phyloP scores from a whole-genome alignment of 148 eudicot species.

The Oxyria digyna region DNA sequence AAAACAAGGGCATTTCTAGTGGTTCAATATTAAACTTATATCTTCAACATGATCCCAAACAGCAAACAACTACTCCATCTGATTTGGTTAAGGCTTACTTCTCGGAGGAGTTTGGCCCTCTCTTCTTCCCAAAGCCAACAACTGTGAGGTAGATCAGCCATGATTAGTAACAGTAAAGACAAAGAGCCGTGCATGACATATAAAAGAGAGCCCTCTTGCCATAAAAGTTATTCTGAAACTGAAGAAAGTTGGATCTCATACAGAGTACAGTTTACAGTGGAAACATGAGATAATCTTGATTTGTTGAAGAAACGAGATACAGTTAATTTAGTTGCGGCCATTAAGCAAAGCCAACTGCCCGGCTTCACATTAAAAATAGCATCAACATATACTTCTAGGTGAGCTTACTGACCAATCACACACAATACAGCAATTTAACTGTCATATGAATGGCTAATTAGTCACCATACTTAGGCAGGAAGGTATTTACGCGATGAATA shows the following conservation, averaged over 20 bases:
- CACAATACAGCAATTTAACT: background rate
- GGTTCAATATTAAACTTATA: background rate
- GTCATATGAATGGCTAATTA: slow-evolving; percentile 1
- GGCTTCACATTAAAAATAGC: background rate
- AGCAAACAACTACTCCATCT: slow-evolving; percentile 3
- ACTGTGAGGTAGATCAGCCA: slow-evolving; percentile 24
- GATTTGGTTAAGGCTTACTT: slow-evolving; percentile 18
- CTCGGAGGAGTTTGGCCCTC: slow-evolving; percentile 69
- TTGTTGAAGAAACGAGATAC: background rate
- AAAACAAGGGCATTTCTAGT: background rate
- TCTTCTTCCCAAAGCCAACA: slow-evolving; percentile 70
- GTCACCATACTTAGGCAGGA: background rate
- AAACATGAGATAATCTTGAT: background rate
- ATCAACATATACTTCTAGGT: background rate
- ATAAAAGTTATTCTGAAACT: background rate
- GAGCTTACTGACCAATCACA: slow-evolving; percentile 7
- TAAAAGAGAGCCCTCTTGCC: background rate
- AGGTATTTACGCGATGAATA: background rate
- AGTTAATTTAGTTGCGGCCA: background rate
- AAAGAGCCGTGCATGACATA: background rate
- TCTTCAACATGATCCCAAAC: background rate
- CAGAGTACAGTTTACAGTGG: background rate
- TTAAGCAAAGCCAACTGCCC: background rate
- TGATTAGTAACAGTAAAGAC: background rate
- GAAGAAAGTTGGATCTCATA: background rate